A percentile compares a stretch with the other conserved stretches of the same genome.
These are phyloP conservation scores for Dendrobium nobile DNA, from an alignment of 106 monocot genomes.

Conservation along the genomic window DNA sequence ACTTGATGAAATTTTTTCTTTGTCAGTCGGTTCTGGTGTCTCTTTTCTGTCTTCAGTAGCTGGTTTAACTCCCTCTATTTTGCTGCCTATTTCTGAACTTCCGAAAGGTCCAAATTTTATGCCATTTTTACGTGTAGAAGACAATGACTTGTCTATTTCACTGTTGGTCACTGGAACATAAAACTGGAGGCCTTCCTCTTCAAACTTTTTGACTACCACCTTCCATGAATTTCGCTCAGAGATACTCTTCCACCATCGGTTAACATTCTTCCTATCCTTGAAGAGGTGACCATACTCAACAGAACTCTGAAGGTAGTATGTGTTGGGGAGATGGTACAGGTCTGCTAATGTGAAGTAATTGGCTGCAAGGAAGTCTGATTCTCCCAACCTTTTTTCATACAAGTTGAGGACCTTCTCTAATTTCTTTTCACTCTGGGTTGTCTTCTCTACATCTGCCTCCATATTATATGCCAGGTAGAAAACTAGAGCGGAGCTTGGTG, in stretches of 20 bases:
- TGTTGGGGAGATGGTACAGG: conserved; percentile 62
- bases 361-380: conserved; percentile 47
- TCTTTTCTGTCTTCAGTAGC: neutral
- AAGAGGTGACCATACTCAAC: conserved; percentile 36
- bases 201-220: conserved; percentile 24
- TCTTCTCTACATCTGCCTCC: conserved; percentile 7
- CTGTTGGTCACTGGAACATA: neutral
- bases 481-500: conserved; percentile 44
- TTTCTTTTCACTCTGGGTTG: conserved; percentile 30
- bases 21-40: neutral
- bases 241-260: conserved; percentile 52
- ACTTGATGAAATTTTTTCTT: neutral
- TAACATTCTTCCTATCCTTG: conserved; percentile 44
- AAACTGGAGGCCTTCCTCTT: conserved; percentile 5
- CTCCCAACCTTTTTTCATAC: conserved; percentile 51
- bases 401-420: conserved; percentile 49
- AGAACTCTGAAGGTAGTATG: conserved; percentile 42
- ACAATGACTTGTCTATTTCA: neutral
- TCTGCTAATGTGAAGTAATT: conserved; percentile 66
- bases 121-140: neutral
- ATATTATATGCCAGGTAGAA: conserved; percentile 41
- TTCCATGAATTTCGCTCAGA: conserved; percentile 44
- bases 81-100: neutral
- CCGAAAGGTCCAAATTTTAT: neutral
- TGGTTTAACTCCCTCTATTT: neutral